A percentile compares a stretch with the other conserved stretches of the same genome.
Conservation (phyloP, 495 filamentous ascomycete genomes). For the Saxispiralis lemnorum region DNA sequence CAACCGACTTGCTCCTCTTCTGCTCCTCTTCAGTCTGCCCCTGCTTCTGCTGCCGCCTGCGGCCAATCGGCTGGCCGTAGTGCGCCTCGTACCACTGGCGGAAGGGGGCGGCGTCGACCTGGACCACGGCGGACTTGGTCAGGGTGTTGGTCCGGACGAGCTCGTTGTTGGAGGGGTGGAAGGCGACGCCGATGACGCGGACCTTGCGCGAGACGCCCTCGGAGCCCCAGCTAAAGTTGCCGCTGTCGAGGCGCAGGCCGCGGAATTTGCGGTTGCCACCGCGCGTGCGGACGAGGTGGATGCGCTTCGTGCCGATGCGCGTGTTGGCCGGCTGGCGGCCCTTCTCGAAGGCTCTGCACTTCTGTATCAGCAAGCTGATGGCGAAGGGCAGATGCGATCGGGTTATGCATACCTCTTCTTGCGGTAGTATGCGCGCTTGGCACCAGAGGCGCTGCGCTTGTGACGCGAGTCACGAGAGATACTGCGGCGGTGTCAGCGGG, state of each 20-base stretch:
- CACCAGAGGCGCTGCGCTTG: conserved; percentile 95
- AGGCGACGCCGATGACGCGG: conserved; percentile 93
- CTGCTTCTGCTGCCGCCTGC: conserved; percentile 49
- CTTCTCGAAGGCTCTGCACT: conserved; percentile 82
- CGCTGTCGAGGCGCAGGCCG: conserved; percentile 93
- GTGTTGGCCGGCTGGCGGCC: conserved; percentile 98
- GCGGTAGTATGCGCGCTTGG: conserved; percentile 87
- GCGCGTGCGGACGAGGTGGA: conserved; percentile 96
- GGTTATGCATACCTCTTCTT: conserved; percentile 54
- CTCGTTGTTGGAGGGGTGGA: conserved; percentile 99
- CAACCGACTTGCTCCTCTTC: conserved; percentile 82
- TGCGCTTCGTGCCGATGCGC: conserved; percentile 94
- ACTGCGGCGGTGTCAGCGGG: conserved; percentile 27
- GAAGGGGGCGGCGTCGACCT: conserved; percentile 96
- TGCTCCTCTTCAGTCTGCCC: conserved; percentile 46
- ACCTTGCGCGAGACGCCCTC: conserved; percentile 95
- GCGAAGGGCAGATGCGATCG: conserved; percentile 19
- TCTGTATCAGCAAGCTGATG: conserved; percentile 23
- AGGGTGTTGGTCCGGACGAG: conserved; percentile 99
- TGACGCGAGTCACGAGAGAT: conserved; percentile 98
- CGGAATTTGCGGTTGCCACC: conserved; percentile 99
- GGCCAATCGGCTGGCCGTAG: conserved; percentile 78
- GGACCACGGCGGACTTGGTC: conserved; percentile 94
- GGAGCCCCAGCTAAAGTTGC: conserved; percentile 98
- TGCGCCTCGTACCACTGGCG: conserved; percentile 99